A percentile compares a stretch with the other conserved stretches of the same genome.
Evolutionary conservation across 2,329 filamentous ascomycete genomes (phyloP).

Genomic region (Pezicula neosporulosa): DNA sequence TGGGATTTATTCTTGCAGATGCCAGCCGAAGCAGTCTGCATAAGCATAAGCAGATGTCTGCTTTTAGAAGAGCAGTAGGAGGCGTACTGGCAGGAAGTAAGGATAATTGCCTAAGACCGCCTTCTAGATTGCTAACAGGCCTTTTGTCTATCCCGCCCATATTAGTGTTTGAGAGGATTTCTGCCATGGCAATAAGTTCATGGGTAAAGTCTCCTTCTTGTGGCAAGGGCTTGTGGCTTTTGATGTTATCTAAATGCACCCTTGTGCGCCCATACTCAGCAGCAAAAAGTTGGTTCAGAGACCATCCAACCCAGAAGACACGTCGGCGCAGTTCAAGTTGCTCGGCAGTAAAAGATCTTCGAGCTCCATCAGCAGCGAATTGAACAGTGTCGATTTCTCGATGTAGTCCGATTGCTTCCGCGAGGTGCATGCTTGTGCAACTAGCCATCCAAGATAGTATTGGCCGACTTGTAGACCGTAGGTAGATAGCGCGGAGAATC

Average conservation of each 20-base stretch:
- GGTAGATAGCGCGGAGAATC: background rate
- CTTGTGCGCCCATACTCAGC: background rate
- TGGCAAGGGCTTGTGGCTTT: background rate
- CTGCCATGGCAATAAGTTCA: background rate
- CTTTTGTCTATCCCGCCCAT: background rate
- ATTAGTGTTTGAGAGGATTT: background rate
- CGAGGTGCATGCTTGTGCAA: background rate
- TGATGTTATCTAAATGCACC: background rate
- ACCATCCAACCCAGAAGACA: background rate
- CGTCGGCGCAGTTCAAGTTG: background rate
- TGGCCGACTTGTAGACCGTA: background rate
- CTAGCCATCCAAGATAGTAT: background rate
- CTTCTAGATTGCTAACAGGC: background rate
- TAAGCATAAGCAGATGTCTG: background rate
- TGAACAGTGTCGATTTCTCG: background rate
- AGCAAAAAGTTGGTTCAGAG: background rate
- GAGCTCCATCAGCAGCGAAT: background rate
- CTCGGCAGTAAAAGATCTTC: background rate
- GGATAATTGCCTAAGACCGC: background rate
- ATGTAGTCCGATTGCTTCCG: background rate
- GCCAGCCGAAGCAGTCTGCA: background rate
- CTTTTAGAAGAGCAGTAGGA: background rate
- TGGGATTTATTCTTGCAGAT: background rate
- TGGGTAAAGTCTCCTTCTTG: background rate
- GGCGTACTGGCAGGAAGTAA: background rate